These are phyloP conservation scores for Penicillium sp. DNA, from an alignment of 2,329 filamentous ascomycete genomes.

Conservation along the genomic window DNA sequence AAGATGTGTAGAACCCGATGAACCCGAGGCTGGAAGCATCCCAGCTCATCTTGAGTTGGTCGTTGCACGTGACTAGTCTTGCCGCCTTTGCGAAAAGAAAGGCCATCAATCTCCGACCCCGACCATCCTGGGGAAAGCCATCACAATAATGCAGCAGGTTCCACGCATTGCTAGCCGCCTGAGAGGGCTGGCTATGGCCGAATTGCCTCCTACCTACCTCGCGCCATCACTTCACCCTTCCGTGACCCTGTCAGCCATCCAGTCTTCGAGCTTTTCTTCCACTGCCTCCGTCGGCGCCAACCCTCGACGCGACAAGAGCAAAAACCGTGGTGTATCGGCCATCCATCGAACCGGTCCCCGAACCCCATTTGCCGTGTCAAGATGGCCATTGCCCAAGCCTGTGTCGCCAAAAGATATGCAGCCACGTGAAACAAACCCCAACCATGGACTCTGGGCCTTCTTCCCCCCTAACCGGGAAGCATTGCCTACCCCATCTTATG, in stretches of 20 bases:
- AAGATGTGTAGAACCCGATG: not conserved
- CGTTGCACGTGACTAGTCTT: slow-evolving; percentile 27
- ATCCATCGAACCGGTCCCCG: slow-evolving; percentile 73
- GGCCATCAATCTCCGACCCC: slow-evolving; percentile 14
- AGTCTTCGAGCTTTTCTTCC: slow-evolving; percentile 50
- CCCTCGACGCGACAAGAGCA: slow-evolving; percentile 70
- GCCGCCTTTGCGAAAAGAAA: slow-evolving; percentile 24
- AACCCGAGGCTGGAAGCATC: not conserved
- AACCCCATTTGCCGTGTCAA: slow-evolving; percentile 70
- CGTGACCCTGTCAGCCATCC: slow-evolving; percentile 30
- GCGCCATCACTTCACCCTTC: slow-evolving; percentile 43
- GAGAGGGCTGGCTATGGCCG: slow-evolving; percentile 34
- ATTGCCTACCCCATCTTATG: slow-evolving; percentile 70
- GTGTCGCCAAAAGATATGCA: slow-evolving; percentile 54
- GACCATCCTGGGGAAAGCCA: slow-evolving; percentile 13
- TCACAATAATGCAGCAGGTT: slow-evolving; percentile 35
- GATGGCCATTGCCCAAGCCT: slow-evolving; percentile 71
- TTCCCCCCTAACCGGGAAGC: slow-evolving; percentile 70
- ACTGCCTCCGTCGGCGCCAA: slow-evolving; percentile 50
- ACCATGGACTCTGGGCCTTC: slow-evolving; percentile 92
- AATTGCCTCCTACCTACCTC: slow-evolving; percentile 46
- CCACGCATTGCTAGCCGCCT: slow-evolving; percentile 36
- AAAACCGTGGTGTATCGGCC: slow-evolving; percentile 75
- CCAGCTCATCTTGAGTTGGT: not conserved
- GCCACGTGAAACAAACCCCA: slow-evolving; percentile 56